Percentiles rank a stretch among this genome's conserved stretches.
These are phyloP conservation scores for Penicillium waksmanii DNA, from an alignment of 495 filamentous ascomycete species.

Conservation along the genomic window DNA sequence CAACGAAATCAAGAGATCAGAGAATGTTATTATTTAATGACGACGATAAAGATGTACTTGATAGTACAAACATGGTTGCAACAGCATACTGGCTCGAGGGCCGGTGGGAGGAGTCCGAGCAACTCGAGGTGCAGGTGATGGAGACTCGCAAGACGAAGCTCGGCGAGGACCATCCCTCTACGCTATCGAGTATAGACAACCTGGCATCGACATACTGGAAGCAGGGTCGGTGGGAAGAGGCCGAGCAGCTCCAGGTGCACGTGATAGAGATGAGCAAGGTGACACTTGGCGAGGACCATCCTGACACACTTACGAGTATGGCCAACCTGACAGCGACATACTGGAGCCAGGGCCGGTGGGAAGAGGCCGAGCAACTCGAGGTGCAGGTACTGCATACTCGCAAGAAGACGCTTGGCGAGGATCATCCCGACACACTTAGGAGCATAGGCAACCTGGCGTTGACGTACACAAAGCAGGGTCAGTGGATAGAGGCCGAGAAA, in stretches of 20 bases:
- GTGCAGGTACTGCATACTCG: neutral
- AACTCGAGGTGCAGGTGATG: too few relatives aligned
- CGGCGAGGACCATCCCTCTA: too few relatives aligned
- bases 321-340: neutral
- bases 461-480: too few relatives aligned
- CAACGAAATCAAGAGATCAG: neutral
- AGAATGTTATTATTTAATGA: neutral
- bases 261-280: neutral
- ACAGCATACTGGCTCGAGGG: neutral
- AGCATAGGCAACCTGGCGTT: too few relatives aligned
- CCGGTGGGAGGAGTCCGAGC: too few relatives aligned
- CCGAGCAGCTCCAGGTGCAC: neutral
- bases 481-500: conserved; percentile 4
- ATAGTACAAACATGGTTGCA: neutral
- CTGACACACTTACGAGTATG: neutral
- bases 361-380: conserved; percentile 1
- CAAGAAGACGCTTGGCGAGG: neutral
- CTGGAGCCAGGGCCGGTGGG: neutral
- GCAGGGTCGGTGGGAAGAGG: neutral
- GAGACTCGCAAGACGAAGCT: neutral
- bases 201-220: too few relatives aligned
- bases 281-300: neutral
- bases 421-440: neutral
- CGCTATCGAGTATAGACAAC: too few relatives aligned
- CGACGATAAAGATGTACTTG: neutral